A percentile compares a stretch with the other conserved stretches of the same genome.
phyloP scores from a whole-genome alignment of 1,284 basidiomycete species.

The Sphaerobolus stellatus region DNA sequence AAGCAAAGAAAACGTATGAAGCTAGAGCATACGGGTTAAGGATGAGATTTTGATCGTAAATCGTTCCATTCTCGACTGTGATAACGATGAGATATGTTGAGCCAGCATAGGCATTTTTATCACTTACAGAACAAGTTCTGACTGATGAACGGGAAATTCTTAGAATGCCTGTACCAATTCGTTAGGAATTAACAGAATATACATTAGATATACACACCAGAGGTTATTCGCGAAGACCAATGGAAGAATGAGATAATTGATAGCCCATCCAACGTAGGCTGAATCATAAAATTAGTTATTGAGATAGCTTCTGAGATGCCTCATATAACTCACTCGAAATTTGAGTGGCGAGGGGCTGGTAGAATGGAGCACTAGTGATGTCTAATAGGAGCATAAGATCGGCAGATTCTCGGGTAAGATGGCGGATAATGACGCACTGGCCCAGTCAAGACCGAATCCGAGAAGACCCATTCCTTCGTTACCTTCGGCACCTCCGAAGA shows the following conservation, averaged over 20 bases:
- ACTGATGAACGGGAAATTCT: constrained; percentile 43
- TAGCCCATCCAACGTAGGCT: constrained; percentile 4
- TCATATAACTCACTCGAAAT: not conserved
- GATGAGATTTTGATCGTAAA: constrained; percentile 39
- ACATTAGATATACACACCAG: constrained; percentile 25
- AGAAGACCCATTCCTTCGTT: constrained; percentile 48
- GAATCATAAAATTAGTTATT: not conserved
- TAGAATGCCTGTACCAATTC: constrained; percentile 12
- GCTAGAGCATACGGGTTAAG: constrained; percentile 25
- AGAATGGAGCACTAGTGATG: constrained; percentile 1
- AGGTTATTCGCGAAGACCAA: constrained; percentile 27
- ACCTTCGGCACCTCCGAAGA: constrained; percentile 31
- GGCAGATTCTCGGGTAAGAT: not conserved
- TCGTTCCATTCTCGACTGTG: constrained; percentile 33
- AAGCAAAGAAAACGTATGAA: not conserved
- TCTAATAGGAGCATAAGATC: not conserved
- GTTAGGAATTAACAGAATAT: not conserved
- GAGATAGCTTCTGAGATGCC: not conserved
- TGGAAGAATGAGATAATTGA: constrained; percentile 5
- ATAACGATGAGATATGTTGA: not conserved
- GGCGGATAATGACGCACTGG: not conserved
- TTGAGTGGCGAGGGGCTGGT: constrained; percentile 1
- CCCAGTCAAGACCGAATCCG: constrained; percentile 4
- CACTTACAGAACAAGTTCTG: constrained; percentile 36
- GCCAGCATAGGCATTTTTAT: not conserved